Evolutionary conservation across 345 rosid species (phyloP), one percentile per base, ranked within the genome.

Genomic region (Clausena lansium): DNA sequence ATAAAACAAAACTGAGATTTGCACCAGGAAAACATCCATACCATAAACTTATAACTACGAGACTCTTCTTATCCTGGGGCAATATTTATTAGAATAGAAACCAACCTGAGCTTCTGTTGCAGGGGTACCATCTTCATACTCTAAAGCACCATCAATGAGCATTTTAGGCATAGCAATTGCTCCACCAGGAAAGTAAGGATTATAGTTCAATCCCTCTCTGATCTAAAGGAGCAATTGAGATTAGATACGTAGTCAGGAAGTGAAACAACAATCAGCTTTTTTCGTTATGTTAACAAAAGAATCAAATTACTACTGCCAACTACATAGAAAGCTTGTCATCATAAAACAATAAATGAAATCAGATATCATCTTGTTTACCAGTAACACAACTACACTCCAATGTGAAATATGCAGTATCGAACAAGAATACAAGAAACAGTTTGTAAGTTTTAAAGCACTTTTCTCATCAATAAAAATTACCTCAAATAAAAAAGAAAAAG

Each of bases 81-180:
- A 75, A 5, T 54, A 33, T 22, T 62, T 39, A 58, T 14, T 33
- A 68, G 65, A 67, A 75, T 47, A 61, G 69, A 81, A 82, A 75
- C 81, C 32, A 72, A 94, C 99, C 96, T 97, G 98, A 61, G 98
- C 91, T 90, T 97, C 99, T 22, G 99, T 91, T 78, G 99, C 98
- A 20, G 99, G 93, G 79, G 86, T 90, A 72, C 97, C 98, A 88
- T 97, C 99, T 87, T 94, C 99, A 58, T 94, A 97, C 91, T 97
- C 99, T 32, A 97, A 78, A 73, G 99, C 99, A 79, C 92, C 99
- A 86, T 97, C 99, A 67, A 69, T 91, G 67, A 97, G 94, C 99
- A 97, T 94, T 78, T 97, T 87, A 22, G 99, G 99, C 99, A 97
- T 97, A 63, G 99, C 99, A 83, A 97, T 97, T 50, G 98, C 99